A percentile compares a stretch with the other conserved stretches of the same genome.
Evolutionary conservation across 2,329 filamentous ascomycete genomes (phyloP).

Genomic region (Fusarium irregulare): DNA sequence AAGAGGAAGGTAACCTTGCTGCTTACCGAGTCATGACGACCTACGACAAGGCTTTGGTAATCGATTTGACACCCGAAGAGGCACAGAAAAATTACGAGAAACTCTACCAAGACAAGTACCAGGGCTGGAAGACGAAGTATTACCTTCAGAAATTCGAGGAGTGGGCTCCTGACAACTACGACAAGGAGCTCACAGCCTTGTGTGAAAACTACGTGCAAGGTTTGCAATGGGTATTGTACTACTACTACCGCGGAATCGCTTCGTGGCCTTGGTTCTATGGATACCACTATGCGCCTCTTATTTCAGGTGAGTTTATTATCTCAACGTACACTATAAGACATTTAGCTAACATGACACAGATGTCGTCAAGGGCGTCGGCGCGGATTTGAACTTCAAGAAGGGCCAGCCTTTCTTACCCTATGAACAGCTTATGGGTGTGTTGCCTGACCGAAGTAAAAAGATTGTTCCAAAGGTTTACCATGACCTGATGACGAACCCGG

Average conservation of each 20-base stretch:
- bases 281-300: slow-evolving; percentile 98
- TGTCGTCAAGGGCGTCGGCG: slow-evolving; percentile 86
- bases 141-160: slow-evolving; percentile 88
- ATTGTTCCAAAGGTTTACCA: slow-evolving; percentile 92
- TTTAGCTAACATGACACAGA: slow-evolving; percentile 65
- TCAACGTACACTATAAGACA: background rate
- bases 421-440: slow-evolving; percentile 97
- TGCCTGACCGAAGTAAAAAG: slow-evolving; percentile 96
- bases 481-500: slow-evolving; percentile 88
- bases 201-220: slow-evolving; percentile 98
- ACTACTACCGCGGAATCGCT: slow-evolving; percentile 96
- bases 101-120: slow-evolving; percentile 91
- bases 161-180: slow-evolving; percentile 84
- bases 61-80: slow-evolving; percentile 83
- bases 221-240: slow-evolving; percentile 96
- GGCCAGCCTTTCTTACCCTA: slow-evolving; percentile 95
- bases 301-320: slow-evolving; percentile 70
- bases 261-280: slow-evolving; percentile 99
- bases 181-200: slow-evolving; percentile 78
- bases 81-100: slow-evolving; percentile 81
- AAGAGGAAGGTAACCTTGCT: slow-evolving; percentile 86
- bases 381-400: slow-evolving; percentile 90
- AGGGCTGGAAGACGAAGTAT: slow-evolving; percentile 93
- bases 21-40: slow-evolving; percentile 86
- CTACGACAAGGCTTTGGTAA: slow-evolving; percentile 89